phyloP scores from a whole-genome alignment of 768 basidiomycete genomes.

The Piloderma croceum region DNA sequence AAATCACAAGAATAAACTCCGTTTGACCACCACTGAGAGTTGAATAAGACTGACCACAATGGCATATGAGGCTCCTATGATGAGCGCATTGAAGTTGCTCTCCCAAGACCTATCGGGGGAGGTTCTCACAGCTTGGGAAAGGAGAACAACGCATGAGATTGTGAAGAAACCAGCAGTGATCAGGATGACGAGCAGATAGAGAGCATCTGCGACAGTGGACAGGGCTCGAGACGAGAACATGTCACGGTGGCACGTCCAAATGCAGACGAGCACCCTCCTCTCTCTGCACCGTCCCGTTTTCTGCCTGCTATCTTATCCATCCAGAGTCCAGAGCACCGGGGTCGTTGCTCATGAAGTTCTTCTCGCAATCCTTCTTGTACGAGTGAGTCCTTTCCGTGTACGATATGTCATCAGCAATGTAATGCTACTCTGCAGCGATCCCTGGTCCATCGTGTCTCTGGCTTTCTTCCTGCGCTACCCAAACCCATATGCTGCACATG shows the following conservation, averaged over 20 bases:
- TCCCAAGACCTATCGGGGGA: slow-evolving; percentile 48
- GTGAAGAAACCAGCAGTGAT: slow-evolving; percentile 48
- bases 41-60: slow-evolving; percentile 48
- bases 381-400: slow-evolving; percentile 35
- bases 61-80: slow-evolving; percentile 67
- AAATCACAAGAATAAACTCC: background rate
- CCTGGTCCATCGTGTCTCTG: slow-evolving; percentile 87
- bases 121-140: slow-evolving; percentile 69
- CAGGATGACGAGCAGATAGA: slow-evolving; percentile 49
- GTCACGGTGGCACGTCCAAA: slow-evolving; percentile 1
- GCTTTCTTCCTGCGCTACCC: slow-evolving; percentile 96
- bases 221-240: slow-evolving; percentile 40
- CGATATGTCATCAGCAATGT: slow-evolving; percentile 6
- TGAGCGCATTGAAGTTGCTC: slow-evolving; percentile 61
- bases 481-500: slow-evolving; percentile 90
- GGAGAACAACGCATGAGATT: slow-evolving; percentile 58
- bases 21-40: no score
- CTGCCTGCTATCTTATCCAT: no score
- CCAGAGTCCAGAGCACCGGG: slow-evolving; percentile 18
- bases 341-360: slow-evolving; percentile 48
- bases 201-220: slow-evolving; percentile 47
- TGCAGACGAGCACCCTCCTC: no score
- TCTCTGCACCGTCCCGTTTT: no score
- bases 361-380: slow-evolving; percentile 51
- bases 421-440: slow-evolving; percentile 54